A percentile compares a stretch with the other conserved stretches of the same genome.
These are phyloP conservation scores for Erythrobasidium hasegawianum DNA, from an alignment of 1,284 basidiomycete species.

Conservation along the genomic window DNA sequence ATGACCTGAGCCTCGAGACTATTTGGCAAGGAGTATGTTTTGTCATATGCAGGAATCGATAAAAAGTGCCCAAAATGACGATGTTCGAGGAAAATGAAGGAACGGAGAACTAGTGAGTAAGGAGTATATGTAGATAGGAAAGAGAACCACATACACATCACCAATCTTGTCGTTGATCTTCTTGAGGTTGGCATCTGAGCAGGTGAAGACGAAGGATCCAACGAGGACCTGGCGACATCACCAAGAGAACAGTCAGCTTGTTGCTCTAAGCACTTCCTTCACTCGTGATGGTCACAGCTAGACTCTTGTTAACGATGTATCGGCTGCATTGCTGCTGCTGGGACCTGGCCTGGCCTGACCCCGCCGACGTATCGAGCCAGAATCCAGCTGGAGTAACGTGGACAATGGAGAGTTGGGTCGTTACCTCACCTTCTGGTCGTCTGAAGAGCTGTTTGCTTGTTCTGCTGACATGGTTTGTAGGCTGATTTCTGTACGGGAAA, in stretches of 20 bases:
- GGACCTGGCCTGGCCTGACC: no score
- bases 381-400: no score
- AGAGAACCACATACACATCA: constrained; percentile 10
- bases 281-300: no score
- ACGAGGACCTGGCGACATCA: constrained; percentile 20
- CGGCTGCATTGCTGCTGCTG: no score
- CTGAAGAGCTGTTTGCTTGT: no score
- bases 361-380: no score
- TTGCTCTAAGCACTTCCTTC: no score
- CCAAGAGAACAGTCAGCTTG: background rate
- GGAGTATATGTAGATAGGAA: background rate
- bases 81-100: background rate
- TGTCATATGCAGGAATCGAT: background rate
- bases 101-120: background rate
- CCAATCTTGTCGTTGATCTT: constrained; percentile 31
- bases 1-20: constrained; percentile 33
- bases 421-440: no score
- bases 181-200: constrained; percentile 6
- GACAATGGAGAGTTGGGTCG: no score
- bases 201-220: constrained; percentile 20
- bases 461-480: no score
- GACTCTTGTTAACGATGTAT: no score
- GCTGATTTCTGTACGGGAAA: background rate
- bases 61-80: background rate
- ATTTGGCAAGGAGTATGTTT: background rate